Conservation (phyloP, 176 grass and related monocot species). For the Carex pumila region DNA sequence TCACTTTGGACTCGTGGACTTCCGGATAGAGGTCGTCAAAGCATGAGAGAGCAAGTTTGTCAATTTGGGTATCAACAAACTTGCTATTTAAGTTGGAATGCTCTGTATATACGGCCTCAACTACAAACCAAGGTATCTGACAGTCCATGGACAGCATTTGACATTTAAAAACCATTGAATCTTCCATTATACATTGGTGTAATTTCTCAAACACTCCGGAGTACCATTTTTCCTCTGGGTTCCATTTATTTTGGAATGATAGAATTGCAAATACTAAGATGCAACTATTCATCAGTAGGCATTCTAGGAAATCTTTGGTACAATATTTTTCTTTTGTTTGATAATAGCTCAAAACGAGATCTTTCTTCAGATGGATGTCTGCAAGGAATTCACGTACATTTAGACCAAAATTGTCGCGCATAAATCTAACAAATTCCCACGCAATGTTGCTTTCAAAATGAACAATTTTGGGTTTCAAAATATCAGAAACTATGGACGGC, state of each 20-base stretch:
- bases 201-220: no score
- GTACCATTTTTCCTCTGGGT: no score
- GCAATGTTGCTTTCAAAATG: no score
- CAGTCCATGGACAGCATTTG: not conserved
- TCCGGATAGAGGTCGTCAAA: not conserved
- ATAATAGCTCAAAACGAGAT: not conserved
- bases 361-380: not conserved
- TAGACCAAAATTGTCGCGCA: not conserved
- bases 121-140: not conserved
- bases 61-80: not conserved
- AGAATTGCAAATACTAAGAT: not conserved
- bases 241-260: no score
- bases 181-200: no score
- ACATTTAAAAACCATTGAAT: no score
- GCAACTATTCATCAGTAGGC: not conserved
- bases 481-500: no score
- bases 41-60: not conserved
- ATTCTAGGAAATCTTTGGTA: not conserved
- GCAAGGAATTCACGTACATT: not conserved
- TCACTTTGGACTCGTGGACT: not conserved
- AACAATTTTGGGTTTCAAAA: no score
- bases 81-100: not conserved
- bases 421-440: not conserved
- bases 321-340: no score
- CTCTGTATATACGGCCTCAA: not conserved